Evolutionary conservation across 768 basidiomycete genomes (phyloP).

Genomic region (Gyrodon lividus): DNA sequence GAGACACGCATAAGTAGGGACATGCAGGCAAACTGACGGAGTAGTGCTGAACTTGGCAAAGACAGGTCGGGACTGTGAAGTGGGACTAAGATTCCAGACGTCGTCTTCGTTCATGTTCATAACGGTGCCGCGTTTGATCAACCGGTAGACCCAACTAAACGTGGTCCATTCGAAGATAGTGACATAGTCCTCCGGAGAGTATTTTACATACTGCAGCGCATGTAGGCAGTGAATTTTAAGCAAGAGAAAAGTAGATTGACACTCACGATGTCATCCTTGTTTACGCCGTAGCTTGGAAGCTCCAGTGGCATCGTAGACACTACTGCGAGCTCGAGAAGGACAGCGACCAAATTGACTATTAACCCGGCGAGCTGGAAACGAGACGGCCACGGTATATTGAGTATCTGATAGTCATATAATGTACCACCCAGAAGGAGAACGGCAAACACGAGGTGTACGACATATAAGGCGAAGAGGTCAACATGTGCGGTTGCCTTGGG

Average conservation of each 20-base stretch:
- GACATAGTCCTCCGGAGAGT: slow-evolving; percentile 71
- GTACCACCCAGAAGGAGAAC: slow-evolving; percentile 52
- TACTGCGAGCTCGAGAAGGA: slow-evolving; percentile 43
- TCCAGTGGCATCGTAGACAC: slow-evolving; percentile 64
- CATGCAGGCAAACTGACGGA: slow-evolving; percentile 9
- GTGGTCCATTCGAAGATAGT: slow-evolving; percentile 69
- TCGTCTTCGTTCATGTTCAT: slow-evolving; percentile 68
- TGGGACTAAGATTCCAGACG: slow-evolving; percentile 71
- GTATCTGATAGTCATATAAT: slow-evolving; percentile 49
- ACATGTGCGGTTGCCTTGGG: slow-evolving; percentile 58
- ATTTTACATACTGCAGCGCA: slow-evolving; percentile 22
- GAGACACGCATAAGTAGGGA: background rate
- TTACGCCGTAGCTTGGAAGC: slow-evolving; percentile 53
- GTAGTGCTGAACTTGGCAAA: slow-evolving; percentile 46
- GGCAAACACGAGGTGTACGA: slow-evolving; percentile 44
- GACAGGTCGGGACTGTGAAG: slow-evolving; percentile 62
- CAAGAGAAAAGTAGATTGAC: background rate
- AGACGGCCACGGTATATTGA: slow-evolving; percentile 43
- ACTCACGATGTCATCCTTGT: slow-evolving; percentile 63
- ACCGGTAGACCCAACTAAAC: slow-evolving; percentile 69
- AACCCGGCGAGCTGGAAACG: slow-evolving; percentile 21
- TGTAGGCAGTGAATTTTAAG: background rate
- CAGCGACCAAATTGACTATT: slow-evolving; percentile 43
- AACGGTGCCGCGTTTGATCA: slow-evolving; percentile 49
- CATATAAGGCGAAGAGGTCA: slow-evolving; percentile 62